These are phyloP conservation scores for Phytophthora constricta DNA, from an alignment of 352 stramenopile genomes.

Conservation along the genomic window DNA sequence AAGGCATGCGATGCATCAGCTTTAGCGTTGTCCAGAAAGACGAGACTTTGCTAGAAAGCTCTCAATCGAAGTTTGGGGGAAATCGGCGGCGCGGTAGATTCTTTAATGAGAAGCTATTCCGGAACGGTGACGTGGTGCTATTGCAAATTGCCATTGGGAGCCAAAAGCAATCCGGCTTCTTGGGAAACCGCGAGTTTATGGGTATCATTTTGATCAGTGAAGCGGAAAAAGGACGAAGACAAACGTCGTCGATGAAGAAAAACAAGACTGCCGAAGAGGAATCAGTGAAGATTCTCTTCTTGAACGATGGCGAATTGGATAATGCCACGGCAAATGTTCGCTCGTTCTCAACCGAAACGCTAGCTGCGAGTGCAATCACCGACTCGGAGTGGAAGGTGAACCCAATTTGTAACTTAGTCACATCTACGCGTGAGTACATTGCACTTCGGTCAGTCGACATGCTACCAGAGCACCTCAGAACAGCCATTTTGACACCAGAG, in stretches of 20 bases:
- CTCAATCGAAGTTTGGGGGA: constrained; percentile 38
- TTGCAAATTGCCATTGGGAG: constrained; percentile 52
- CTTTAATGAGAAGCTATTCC: constrained; percentile 74
- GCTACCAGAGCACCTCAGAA: constrained; percentile 80
- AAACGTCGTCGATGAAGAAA: constrained; percentile 48
- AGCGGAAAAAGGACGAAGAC: constrained; percentile 64
- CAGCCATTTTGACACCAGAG: constrained; percentile 81
- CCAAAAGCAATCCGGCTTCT: constrained; percentile 42
- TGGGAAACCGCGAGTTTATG: constrained; percentile 69
- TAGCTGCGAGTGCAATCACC: constrained; percentile 67
- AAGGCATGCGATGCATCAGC: constrained; percentile 84
- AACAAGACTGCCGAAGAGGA: constrained; percentile 70
- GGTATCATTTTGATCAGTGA: constrained; percentile 82
- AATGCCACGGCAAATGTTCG: constrained; percentile 63
- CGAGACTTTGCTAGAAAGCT: constrained; percentile 34
- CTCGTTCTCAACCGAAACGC: constrained; percentile 67
- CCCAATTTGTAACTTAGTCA: constrained; percentile 81
- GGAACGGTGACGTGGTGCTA: constrained; percentile 80
- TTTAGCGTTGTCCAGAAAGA: constrained; percentile 74
- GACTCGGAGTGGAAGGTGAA: constrained; percentile 84
- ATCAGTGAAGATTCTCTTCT: constrained; percentile 73
- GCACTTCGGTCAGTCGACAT: constrained; percentile 85
- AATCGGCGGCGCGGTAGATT: constrained; percentile 25
- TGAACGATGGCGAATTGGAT: constrained; percentile 84
- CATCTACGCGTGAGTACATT: constrained; percentile 82